Conservation (phyloP, 2,329 filamentous ascomycete genomes). For the Lachnellula hyalina region DNA sequence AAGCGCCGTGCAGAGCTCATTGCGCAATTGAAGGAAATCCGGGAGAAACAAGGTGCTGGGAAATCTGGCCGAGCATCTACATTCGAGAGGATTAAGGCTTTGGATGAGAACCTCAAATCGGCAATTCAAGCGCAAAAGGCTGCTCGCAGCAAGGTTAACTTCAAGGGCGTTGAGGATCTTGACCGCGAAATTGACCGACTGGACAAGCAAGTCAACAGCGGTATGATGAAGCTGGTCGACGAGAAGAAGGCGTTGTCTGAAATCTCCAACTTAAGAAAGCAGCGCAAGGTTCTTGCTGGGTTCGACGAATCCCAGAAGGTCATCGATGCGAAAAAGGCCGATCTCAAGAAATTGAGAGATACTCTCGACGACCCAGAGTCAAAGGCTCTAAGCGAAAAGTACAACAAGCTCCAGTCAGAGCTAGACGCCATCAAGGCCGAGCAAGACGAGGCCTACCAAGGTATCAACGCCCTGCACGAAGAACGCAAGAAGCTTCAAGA, state of each 20-base stretch:
- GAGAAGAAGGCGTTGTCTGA: slow-evolving; percentile 91
- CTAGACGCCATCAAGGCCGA: slow-evolving; percentile 86
- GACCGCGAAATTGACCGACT: slow-evolving; percentile 76
- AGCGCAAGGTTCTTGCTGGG: slow-evolving; percentile 82
- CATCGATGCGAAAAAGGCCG: slow-evolving; percentile 80
- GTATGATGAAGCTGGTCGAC: slow-evolving; percentile 91
- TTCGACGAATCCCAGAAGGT: slow-evolving; percentile 82
- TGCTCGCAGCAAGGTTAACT: slow-evolving; percentile 72
- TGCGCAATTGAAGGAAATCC: slow-evolving; percentile 75
- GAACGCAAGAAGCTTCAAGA: slow-evolving; percentile 78
- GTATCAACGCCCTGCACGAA: slow-evolving; percentile 75
- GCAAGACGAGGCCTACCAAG: slow-evolving; percentile 87
- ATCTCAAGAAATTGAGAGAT: slow-evolving; percentile 87
- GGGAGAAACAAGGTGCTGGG: slow-evolving; percentile 78
- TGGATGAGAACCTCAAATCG: slow-evolving; percentile 83
- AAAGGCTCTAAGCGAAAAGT: slow-evolving; percentile 81
- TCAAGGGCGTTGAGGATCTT: slow-evolving; percentile 83
- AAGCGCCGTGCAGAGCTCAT: slow-evolving; percentile 85
- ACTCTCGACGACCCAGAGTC: slow-evolving; percentile 85
- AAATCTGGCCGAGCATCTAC: slow-evolving; percentile 75
- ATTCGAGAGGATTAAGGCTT: slow-evolving; percentile 85
- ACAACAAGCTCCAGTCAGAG: slow-evolving; percentile 79
- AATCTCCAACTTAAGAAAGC: slow-evolving; percentile 76
- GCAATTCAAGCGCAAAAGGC: slow-evolving; percentile 83
- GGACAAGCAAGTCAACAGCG: slow-evolving; percentile 80